Evolutionary conservation across 78 protist genomes (phyloP), one percentile per base, ranked within the genome.

Genomic region (Planoprotostelium fungivorum): DNA sequence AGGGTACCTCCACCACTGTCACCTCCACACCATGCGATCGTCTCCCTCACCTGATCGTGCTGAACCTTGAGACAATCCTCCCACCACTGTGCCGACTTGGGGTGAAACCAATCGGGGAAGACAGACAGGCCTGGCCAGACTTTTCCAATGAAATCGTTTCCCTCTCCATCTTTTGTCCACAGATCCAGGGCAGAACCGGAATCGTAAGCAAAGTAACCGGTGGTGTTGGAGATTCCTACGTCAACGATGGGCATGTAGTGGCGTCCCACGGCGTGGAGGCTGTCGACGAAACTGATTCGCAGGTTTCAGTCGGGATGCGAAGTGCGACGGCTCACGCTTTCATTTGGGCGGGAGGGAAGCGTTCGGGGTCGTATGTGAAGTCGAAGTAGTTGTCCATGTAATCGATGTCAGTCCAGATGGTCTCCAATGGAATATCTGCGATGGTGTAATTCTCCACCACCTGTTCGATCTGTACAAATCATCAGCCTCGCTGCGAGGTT

Each of bases 101-200:
- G 97, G 51, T 91, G 37, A 0, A 88, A 38, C 88, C 94, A 96
- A 73, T 94, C 98, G 63, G 97, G 97, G 91, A 94, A 96, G 38
- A 85, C 86, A 34, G 90, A 38, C 28, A 1, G 35, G n/a, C 97
- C 97, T 16, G 98, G 98, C 98, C 98, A 96, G 28, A 96, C 98
- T 29, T 29, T 37, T 39, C 98, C 96, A 51, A 91, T 5, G 73
- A 51, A 51, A 51, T 5, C 31, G 31, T 51, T 51, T 51, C 73
- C 73, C 16, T 51, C 73, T 25, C 73, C 16, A 16, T 51, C 16
- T 51, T 51, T 51, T 5, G 16, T 51, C 73, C 73, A 51, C 16
- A 51, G 31, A 51, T 51, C 73, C 31, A 16, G 31, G 31, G 5
- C 16, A 16, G 5, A 25, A 51, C 73, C 73, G 73, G 5, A 5